A percentile compares a stretch with the other conserved stretches of the same genome.
phyloP scores from a whole-genome alignment of 768 basidiomycete species.

The Scleroderma citrinum region DNA sequence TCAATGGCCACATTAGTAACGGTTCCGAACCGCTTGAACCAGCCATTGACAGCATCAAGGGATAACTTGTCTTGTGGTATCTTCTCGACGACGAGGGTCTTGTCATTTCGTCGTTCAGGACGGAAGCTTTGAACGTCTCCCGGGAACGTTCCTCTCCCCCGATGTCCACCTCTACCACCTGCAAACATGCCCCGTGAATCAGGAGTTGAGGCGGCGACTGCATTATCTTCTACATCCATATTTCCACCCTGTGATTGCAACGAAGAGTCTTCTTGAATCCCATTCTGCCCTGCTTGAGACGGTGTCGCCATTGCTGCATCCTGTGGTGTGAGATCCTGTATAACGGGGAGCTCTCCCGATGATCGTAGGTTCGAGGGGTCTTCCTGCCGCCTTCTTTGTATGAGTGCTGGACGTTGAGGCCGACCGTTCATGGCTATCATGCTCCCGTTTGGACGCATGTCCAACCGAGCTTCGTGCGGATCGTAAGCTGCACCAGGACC shows the following conservation, averaged over 20 bases:
- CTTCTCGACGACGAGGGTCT: constrained; percentile 89
- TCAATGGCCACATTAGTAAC: constrained; percentile 93
- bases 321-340: constrained; percentile 74
- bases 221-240: constrained; percentile 32
- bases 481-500: constrained; percentile 55
- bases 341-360: constrained; percentile 75
- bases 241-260: constrained; percentile 6
- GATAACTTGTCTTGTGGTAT: constrained; percentile 82
- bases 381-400: constrained; percentile 52
- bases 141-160: constrained; percentile 53
- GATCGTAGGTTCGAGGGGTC: constrained; percentile 39
- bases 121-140: constrained; percentile 64
- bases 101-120: constrained; percentile 61
- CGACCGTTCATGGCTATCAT: constrained; percentile 26
- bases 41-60: constrained; percentile 71
- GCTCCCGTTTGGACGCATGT: constrained; percentile 55
- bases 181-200: constrained; percentile 23
- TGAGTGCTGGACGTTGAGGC: constrained; percentile 47
- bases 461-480: constrained; percentile 75
- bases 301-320: constrained; percentile 29
- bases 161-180: constrained; percentile 39
- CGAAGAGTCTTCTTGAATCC: constrained; percentile 2
- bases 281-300: constrained; percentile 19
- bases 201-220: constrained; percentile 15
- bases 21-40: constrained; percentile 90